Conservation (phyloP, 1,139 yeast genomes). For the Suhomyces chickasaworum region DNA sequence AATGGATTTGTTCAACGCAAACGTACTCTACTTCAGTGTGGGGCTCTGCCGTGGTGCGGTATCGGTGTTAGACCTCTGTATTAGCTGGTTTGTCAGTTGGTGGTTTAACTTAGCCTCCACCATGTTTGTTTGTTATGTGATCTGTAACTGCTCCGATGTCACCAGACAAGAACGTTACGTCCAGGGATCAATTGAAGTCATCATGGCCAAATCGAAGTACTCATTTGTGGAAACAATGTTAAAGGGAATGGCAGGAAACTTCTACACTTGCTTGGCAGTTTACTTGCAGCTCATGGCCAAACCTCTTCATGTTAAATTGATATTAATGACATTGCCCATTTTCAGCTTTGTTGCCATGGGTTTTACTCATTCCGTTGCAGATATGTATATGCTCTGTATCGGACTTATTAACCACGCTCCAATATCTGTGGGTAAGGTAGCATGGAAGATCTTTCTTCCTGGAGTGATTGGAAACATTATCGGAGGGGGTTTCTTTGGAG, state of each 20-base stretch:
- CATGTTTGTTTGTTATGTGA: slow-evolving; percentile 63
- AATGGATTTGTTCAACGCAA: slow-evolving; percentile 72
- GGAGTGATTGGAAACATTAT: slow-evolving; percentile 69
- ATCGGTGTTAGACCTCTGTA: slow-evolving; percentile 56
- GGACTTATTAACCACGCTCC: slow-evolving; percentile 70
- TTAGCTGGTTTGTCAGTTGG: slow-evolving; percentile 75
- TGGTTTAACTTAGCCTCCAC: slow-evolving; percentile 64
- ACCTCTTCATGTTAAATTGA: slow-evolving; percentile 74
- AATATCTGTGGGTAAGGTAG: slow-evolving; percentile 59
- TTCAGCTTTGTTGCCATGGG: slow-evolving; percentile 76
- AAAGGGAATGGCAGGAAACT: slow-evolving; percentile 73
- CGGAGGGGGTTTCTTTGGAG: slow-evolving; percentile 68
- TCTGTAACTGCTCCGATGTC: slow-evolving; percentile 57
- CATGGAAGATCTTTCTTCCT: slow-evolving; percentile 72
- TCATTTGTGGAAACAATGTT: slow-evolving; percentile 61
- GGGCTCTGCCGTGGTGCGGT: slow-evolving; percentile 72
- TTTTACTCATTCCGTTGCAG: slow-evolving; percentile 79
- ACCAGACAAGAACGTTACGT: slow-evolving; percentile 42
- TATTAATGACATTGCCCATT: slow-evolving; percentile 66
- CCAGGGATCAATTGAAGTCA: slow-evolving; percentile 49
- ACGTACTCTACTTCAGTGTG: slow-evolving; percentile 66
- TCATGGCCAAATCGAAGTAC: slow-evolving; percentile 47
- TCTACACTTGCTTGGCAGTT: slow-evolving; percentile 71
- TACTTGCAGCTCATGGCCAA: slow-evolving; percentile 76
- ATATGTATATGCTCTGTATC: slow-evolving; percentile 65